phyloP scores from a whole-genome alignment of 345 rosid species.

The Psidium guajava region DNA sequence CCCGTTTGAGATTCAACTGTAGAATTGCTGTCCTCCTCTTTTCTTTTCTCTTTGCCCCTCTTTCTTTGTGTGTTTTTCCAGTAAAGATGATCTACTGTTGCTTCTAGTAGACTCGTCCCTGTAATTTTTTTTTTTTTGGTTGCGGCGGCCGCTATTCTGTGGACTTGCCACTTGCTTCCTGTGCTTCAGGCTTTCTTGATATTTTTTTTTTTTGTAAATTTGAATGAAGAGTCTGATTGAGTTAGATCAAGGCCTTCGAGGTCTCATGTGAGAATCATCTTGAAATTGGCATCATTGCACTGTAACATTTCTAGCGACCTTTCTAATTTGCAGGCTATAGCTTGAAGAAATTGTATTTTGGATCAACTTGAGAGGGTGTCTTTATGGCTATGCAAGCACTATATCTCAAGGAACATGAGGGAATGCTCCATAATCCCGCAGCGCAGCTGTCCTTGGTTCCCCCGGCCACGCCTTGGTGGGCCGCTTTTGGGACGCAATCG shows the following conservation, averaged over 20 bases:
- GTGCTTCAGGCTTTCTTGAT: not conserved
- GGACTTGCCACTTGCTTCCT: not conserved
- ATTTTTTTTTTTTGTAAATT: not conserved
- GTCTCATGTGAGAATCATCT: not conserved
- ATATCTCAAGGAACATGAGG: conserved; percentile 58
- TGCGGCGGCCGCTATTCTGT: not conserved
- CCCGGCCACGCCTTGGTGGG: conserved; percentile 52
- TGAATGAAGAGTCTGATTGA: not conserved
- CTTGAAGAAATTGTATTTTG: not conserved
- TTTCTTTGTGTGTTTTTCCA: not conserved
- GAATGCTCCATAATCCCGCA: conserved; percentile 26
- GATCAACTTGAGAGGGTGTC: conserved; percentile 4
- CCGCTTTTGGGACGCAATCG: conserved; percentile 40
- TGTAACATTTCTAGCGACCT: not conserved
- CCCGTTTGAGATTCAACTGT: not conserved
- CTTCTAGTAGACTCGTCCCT: not conserved
- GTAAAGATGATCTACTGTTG: not conserved
- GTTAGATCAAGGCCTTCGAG: not conserved
- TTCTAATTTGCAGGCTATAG: conserved; percentile 18
- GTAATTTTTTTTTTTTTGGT: not conserved
- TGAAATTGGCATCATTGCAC: not conserved
- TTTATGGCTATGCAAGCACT: conserved; percentile 76
- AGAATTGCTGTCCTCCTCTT: not conserved
- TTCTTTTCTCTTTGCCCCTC: not conserved
- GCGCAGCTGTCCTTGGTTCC: conserved; percentile 42